Percentiles rank a stretch among this genome's conserved stretches.
Conservation (phyloP, 108 stramenopile genomes). For the Cyclostephanos invisitatus region DNA sequence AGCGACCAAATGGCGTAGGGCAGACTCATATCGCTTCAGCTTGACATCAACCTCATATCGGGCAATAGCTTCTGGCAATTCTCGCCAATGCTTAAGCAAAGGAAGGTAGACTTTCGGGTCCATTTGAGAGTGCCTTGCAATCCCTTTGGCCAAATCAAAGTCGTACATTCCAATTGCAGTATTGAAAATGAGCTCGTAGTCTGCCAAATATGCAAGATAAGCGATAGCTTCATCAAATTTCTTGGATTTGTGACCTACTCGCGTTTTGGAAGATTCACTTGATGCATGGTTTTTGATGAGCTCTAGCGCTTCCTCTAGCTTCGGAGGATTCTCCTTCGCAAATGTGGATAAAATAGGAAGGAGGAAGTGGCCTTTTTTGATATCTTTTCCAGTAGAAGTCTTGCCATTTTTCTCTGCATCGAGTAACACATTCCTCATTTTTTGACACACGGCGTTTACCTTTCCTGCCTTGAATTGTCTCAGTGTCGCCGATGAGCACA, state of each 20-base stretch:
- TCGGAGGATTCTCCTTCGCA: slow-evolving; percentile 85
- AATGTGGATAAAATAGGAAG: slow-evolving; percentile 86
- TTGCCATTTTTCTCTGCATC: slow-evolving; percentile 48
- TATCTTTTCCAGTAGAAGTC: slow-evolving; percentile 38
- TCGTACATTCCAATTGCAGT: slow-evolving; percentile 92
- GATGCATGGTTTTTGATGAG: slow-evolving; percentile 67
- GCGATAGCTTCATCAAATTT: slow-evolving; percentile 78
- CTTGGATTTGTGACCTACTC: slow-evolving; percentile 63
- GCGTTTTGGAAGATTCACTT: slow-evolving; percentile 8
- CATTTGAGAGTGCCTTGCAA: slow-evolving; percentile 91
- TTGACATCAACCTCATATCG: slow-evolving; percentile 83
- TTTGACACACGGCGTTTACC: slow-evolving; percentile 74
- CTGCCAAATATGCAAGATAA: slow-evolving; percentile 89
- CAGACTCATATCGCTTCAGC: slow-evolving; percentile 75
- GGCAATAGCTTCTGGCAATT: slow-evolving; percentile 57
- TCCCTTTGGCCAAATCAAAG: slow-evolving; percentile 86
- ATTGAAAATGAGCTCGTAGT: slow-evolving; percentile 84
- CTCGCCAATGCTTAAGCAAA: slow-evolving; percentile 70
- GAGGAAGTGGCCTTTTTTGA: slow-evolving; percentile 69
- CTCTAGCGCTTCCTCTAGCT: slow-evolving; percentile 72
- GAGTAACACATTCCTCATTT: slow-evolving; percentile 69
- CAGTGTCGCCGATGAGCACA: neutral
- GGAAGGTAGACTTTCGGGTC: slow-evolving; percentile 94
- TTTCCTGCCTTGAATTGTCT: slow-evolving; percentile 64
- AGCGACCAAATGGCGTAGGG: slow-evolving; percentile 62